phyloP scores from a whole-genome alignment of 768 basidiomycete species.

The Cystofilobasidium ferigula region DNA sequence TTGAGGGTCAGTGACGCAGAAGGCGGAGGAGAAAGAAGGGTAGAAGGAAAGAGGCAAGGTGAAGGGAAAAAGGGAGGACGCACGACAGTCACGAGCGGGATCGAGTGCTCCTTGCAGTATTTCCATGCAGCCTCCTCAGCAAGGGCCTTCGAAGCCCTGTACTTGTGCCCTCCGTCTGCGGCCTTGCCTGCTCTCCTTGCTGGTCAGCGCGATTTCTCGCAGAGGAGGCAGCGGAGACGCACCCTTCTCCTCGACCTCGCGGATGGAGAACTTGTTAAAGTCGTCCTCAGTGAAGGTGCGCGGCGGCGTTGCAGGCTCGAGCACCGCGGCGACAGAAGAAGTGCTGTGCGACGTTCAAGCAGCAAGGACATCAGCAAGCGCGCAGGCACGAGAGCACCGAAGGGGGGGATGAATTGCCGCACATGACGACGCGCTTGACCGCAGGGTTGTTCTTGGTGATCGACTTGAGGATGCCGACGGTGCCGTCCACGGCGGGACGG shows the following conservation, averaged over 20 bases:
- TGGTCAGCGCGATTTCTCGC: too few species aligned
- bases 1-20: background rate
- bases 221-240: too few species aligned
- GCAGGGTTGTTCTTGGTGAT: conserved; percentile 28
- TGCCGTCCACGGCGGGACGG: conserved; percentile 60
- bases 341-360: conserved; percentile 36
- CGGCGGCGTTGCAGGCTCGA: conserved; percentile 31
- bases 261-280: conserved; percentile 53
- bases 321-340: conserved; percentile 47
- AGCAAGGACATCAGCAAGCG: background rate
- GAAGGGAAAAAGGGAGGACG: conserved; percentile 32
- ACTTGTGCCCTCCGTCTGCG: conserved; percentile 40
- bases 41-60: background rate
- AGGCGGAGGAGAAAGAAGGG: background rate
- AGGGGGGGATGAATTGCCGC: background rate
- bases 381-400: too few species aligned
- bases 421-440: conserved; percentile 53
- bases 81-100: conserved; percentile 44
- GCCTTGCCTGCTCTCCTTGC: too few species aligned
- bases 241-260: conserved; percentile 46
- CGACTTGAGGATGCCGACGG: conserved; percentile 47
- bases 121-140: conserved; percentile 56
- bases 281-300: conserved; percentile 38
- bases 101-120: conserved; percentile 31
- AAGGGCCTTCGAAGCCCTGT: conserved; percentile 45